Evolutionary conservation across 129 eudicot species (phyloP), one percentile per base, ranked within the genome.

Genomic region (Centaurea solstitialis): DNA sequence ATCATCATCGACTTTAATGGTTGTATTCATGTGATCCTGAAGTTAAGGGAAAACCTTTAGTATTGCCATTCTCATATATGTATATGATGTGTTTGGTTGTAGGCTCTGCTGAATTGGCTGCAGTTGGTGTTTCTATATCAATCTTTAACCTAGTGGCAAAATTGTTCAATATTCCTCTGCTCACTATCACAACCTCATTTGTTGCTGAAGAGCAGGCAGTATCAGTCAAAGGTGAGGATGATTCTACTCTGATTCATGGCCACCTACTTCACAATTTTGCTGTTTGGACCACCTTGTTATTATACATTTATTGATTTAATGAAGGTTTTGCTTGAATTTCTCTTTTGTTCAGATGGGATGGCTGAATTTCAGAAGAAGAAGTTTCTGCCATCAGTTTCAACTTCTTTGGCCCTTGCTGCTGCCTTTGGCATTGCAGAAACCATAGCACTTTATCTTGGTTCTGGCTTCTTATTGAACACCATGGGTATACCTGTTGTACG

Each of bases 401-500:
- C 96, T 76, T 88, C 99, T 74, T 80, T 96, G 83, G 86, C 86
- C 2, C 84, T 96, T 74, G 99, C 99, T 73, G 87, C 91, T 45
- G 89, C 85, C 68, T 87, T 96, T 82, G 98, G 98, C 68, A 41
- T 93, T 83, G 85, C 78, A 11, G 96, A 96, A 88, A 90, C 99
- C 78, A 72, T 96, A 69, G 95, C 90, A 67, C 97, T 96, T 83
- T 89, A 87, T 68, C 50, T 86, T 76, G 98, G 99, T 76, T 91
- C 96, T 7, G 93, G 99, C 30, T 88, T 84, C 84, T 80, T 96
- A 53, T 73, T 93, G 92, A 90, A 91, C 86, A 82, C 87, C 86
- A 89, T 93, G 98, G 99, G 99, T 91, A 96, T 96, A 89, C 79
- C 93, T 86, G 94, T 81, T 91, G 99, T 96, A 96, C 85, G 99